Evolutionary conservation across 2,329 filamentous ascomycete species (phyloP).

Genomic region (Fonsecaea nubica): DNA sequence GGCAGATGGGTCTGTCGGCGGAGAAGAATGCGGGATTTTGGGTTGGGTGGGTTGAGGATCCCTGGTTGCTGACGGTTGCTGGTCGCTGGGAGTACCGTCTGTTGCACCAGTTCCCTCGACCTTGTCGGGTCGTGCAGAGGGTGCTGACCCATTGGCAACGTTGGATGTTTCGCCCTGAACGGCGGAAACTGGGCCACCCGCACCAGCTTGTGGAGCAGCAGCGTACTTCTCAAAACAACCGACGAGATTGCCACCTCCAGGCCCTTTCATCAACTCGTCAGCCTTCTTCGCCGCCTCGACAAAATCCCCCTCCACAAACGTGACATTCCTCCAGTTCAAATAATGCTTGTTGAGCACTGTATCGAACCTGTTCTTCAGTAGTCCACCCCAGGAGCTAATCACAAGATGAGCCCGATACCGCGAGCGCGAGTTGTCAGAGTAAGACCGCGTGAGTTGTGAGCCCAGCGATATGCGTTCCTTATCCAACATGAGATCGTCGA

Average conservation of each 20-base stretch:
- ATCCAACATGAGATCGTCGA: constrained; percentile 86
- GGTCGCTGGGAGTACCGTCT: not conserved
- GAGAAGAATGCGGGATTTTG: not conserved
- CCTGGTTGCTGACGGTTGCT: not conserved
- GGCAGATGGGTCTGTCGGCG: not conserved
- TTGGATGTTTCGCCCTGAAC: not conserved
- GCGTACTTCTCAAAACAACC: constrained; percentile 58
- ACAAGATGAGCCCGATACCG: constrained; percentile 73
- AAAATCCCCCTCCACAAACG: constrained; percentile 77
- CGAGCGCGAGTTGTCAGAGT: constrained; percentile 81
- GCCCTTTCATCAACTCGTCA: constrained; percentile 69
- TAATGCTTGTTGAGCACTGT: constrained; percentile 74
- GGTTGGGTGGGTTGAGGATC: constrained; percentile 20
- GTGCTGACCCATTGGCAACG: not conserved
- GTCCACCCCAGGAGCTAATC: constrained; percentile 77
- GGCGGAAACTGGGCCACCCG: not conserved
- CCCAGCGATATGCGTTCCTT: constrained; percentile 83
- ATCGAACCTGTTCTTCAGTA: constrained; percentile 82
- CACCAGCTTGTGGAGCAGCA: not conserved
- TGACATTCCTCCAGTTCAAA: constrained; percentile 77
- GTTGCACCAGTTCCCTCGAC: not conserved
- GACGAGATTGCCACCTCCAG: constrained; percentile 64
- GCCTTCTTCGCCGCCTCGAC: constrained; percentile 70
- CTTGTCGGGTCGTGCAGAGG: not conserved
- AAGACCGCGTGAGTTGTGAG: constrained; percentile 83